phyloP scores from a whole-genome alignment of 2,329 filamentous ascomycete genomes.

The Thermochaetoides dissita region DNA sequence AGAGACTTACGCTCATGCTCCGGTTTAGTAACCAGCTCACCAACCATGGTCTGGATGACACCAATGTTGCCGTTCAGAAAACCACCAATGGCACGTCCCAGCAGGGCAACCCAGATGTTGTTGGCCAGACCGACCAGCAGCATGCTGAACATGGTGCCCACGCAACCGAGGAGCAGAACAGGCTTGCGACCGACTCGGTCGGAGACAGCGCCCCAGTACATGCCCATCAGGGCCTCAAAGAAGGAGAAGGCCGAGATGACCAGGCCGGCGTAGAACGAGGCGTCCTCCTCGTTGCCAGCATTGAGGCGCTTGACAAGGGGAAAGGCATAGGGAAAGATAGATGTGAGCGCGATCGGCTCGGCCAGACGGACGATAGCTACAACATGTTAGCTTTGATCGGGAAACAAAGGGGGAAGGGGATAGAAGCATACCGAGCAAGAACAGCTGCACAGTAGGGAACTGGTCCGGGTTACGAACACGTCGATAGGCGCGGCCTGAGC shows the following conservation, averaged over 20 bases:
- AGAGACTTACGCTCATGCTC: slow-evolving; percentile 65
- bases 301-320: slow-evolving; percentile 64
- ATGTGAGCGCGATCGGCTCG: slow-evolving; percentile 84
- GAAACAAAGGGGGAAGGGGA: not conserved
- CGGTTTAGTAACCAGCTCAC: slow-evolving; percentile 68
- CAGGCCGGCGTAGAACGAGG: slow-evolving; percentile 76
- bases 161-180: slow-evolving; percentile 65
- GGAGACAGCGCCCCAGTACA: slow-evolving; percentile 77
- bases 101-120: slow-evolving; percentile 72
- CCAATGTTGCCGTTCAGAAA: slow-evolving; percentile 84
- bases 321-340: slow-evolving; percentile 88
- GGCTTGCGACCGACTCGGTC: slow-evolving; percentile 77
- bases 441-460: slow-evolving; percentile 72
- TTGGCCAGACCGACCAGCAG: slow-evolving; percentile 68
- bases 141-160: slow-evolving; percentile 72
- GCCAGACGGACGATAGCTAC: slow-evolving; percentile 81
- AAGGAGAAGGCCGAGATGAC: slow-evolving; percentile 78
- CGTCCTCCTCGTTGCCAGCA: slow-evolving; percentile 57
- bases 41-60: slow-evolving; percentile 86
- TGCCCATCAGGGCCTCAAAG: slow-evolving; percentile 68
- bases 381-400: not conserved
- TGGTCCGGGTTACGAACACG: slow-evolving; percentile 49
- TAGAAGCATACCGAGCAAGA: slow-evolving; percentile 57
- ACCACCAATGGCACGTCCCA: slow-evolving; percentile 64
- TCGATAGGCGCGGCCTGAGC: slow-evolving; percentile 26